A percentile compares a stretch with the other conserved stretches of the same genome.
These are phyloP conservation scores for Flaveria brownii DNA, from an alignment of 129 eudicot genomes.

Conservation along the genomic window DNA sequence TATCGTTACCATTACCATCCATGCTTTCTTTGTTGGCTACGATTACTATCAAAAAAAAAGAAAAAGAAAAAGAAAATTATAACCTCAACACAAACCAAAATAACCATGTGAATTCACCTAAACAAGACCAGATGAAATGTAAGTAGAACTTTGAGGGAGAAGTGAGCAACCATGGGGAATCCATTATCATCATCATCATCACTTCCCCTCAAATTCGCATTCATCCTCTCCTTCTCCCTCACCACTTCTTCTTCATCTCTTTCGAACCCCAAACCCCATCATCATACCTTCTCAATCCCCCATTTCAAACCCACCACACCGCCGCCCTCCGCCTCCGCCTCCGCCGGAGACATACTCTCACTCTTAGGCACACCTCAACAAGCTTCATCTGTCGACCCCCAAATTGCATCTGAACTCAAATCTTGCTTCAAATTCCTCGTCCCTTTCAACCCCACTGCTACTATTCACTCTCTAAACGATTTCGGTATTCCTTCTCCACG, in stretches of 20 bases:
- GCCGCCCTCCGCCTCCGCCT: conserved; percentile 43
- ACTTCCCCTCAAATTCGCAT: conserved; percentile 51
- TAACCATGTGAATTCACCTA: too few species aligned
- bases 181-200: conserved; percentile 40
- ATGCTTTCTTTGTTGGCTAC: too few species aligned
- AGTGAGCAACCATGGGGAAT: conserved; percentile 13
- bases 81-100: too few species aligned
- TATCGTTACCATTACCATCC: too few species aligned
- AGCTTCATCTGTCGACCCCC: conserved; percentile 52
- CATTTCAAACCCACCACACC: conserved; percentile 20
- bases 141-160: not conserved
- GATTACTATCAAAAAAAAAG: too few species aligned
- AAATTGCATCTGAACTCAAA: conserved; percentile 45
- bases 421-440: conserved; percentile 94
- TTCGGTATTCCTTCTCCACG: conserved; percentile 13
- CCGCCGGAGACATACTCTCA: conserved; percentile 69
- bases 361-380: conserved; percentile 64
- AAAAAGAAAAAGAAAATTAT: too few species aligned
- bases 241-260: conserved; percentile 35
- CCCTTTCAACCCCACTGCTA: conserved; percentile 37
- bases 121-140: not conserved
- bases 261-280: conserved; percentile 13
- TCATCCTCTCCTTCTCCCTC: conserved; percentile 62
- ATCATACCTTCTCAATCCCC: conserved; percentile 1
- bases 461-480: conserved; percentile 3